These are phyloP conservation scores for Filobasidium uniguttulatum DNA, from an alignment of 1,284 basidiomycete genomes.

Conservation along the genomic window DNA sequence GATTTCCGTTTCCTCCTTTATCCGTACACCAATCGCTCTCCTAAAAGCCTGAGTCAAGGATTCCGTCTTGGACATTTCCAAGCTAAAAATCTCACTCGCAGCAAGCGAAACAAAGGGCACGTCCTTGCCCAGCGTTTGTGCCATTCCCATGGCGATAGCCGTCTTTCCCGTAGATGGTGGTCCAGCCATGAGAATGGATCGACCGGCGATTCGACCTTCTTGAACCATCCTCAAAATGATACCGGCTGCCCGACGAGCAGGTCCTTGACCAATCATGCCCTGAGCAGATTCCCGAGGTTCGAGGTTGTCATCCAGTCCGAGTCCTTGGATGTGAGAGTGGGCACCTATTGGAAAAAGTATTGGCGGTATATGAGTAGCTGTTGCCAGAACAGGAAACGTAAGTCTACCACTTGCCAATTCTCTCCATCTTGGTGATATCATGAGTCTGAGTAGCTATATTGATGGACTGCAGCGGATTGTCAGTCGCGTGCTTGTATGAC, in stretches of 20 bases:
- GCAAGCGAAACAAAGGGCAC: conserved; percentile 97
- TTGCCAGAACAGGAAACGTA: neutral
- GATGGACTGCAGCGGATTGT: conserved; percentile 27
- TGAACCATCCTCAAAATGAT: conserved; percentile 98
- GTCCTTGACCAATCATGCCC: conserved; percentile 92
- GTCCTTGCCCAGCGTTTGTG: conserved; percentile 80
- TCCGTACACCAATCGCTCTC: conserved; percentile 87
- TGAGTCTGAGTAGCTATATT: conserved; percentile 37
- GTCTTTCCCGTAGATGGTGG: conserved; percentile 96
- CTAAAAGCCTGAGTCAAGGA: conserved; percentile 93
- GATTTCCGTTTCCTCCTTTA: conserved; percentile 94
- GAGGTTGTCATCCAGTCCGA: conserved; percentile 79
- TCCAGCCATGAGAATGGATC: conserved; percentile 89
- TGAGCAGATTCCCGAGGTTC: conserved; percentile 75
- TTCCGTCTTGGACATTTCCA: conserved; percentile 97
- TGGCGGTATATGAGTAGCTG: conserved; percentile 1
- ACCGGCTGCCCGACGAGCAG: conserved; percentile 89
- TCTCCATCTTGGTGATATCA: conserved; percentile 90
- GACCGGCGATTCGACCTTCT: conserved; percentile 83
- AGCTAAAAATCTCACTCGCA: conserved; percentile 91
- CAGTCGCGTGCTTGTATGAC: too few relatives aligned
- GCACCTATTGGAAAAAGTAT: conserved; percentile 46
- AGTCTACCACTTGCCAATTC: conserved; percentile 73
- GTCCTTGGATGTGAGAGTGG: conserved; percentile 93
- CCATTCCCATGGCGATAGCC: conserved; percentile 95